Evolutionary conservation across 2,329 filamentous ascomycete genomes (phyloP).

Genomic region (Escovopsis weberi): DNA sequence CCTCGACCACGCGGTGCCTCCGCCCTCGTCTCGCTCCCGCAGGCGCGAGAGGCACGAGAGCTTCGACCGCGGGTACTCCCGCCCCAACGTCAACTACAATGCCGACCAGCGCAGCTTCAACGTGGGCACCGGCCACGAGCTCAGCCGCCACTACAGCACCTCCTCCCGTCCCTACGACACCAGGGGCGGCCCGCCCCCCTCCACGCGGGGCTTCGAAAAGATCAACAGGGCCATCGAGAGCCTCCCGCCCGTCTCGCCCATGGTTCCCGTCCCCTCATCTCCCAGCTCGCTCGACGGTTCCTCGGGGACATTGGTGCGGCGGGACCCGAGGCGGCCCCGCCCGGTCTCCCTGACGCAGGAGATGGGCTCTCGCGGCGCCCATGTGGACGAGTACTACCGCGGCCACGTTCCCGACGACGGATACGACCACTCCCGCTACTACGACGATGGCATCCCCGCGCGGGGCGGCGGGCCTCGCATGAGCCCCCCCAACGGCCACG

Average conservation of each 20-base stretch:
- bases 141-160: slow-evolving; percentile 27
- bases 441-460: slow-evolving; percentile 29
- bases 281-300: slow-evolving; percentile 11
- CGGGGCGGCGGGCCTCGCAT: slow-evolving; percentile 41
- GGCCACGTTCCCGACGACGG: slow-evolving; percentile 32
- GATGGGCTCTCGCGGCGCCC: slow-evolving; percentile 24
- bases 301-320: slow-evolving; percentile 8
- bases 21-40: slow-evolving; percentile 18
- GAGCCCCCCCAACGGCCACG: slow-evolving; percentile 21
- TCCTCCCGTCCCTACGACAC: slow-evolving; percentile 23
- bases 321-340: slow-evolving; percentile 20
- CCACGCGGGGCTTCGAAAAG: slow-evolving; percentile 57
- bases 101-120: slow-evolving; percentile 32
- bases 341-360: slow-evolving; percentile 42
- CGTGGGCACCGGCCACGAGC: slow-evolving; percentile 29
- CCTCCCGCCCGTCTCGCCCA: slow-evolving; percentile 26
- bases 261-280: slow-evolving; percentile 25
- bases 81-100: slow-evolving; percentile 39
- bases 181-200: slow-evolving; percentile 46
- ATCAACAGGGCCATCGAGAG: slow-evolving; percentile 41
- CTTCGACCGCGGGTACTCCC: slow-evolving; percentile 38
- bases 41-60: slow-evolving; percentile 43
- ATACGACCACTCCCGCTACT: slow-evolving; percentile 25
- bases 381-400: slow-evolving; percentile 34
- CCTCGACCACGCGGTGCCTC: slow-evolving; percentile 38